phyloP scores from a whole-genome alignment of 2,329 filamentous ascomycete genomes.

The Didymella pinodella region DNA sequence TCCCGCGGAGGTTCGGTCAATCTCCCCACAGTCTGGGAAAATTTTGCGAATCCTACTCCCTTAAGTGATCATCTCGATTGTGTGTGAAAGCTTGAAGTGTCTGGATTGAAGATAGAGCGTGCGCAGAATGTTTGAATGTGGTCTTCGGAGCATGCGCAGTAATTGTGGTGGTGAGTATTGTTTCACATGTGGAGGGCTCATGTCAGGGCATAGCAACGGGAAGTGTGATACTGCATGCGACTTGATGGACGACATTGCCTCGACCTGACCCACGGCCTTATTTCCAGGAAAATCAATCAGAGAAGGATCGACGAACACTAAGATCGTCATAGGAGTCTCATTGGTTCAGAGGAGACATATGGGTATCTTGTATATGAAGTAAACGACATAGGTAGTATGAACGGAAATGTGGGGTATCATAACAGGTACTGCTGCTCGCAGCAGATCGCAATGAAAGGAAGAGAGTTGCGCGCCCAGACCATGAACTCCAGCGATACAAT shows the following conservation, averaged over 20 bases:
- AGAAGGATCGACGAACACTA: not conserved
- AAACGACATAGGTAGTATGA: too few relatives aligned
- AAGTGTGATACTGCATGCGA: not conserved
- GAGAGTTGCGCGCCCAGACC: not conserved
- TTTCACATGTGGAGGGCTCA: not conserved
- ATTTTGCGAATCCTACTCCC: not conserved
- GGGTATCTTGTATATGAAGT: slow-evolving; percentile 9
- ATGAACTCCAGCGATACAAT: not conserved
- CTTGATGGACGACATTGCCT: not conserved
- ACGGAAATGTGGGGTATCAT: slow-evolving; percentile 1
- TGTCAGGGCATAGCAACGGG: not conserved
- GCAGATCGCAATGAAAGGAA: not conserved
- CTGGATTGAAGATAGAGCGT: not conserved
- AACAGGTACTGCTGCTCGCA: not conserved
- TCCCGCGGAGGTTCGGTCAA: not conserved
- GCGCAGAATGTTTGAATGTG: not conserved
- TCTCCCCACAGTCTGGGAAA: not conserved
- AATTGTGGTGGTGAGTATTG: not conserved
- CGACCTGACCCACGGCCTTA: not conserved
- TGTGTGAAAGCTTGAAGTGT: not conserved
- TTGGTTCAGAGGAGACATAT: not conserved
- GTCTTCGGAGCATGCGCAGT: not conserved
- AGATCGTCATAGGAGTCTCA: not conserved
- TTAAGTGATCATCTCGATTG: not conserved
- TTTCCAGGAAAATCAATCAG: not conserved